Evolutionary conservation across 2,329 filamentous ascomycete genomes (phyloP).

Genomic region (Decorospora gaudefroyi): DNA sequence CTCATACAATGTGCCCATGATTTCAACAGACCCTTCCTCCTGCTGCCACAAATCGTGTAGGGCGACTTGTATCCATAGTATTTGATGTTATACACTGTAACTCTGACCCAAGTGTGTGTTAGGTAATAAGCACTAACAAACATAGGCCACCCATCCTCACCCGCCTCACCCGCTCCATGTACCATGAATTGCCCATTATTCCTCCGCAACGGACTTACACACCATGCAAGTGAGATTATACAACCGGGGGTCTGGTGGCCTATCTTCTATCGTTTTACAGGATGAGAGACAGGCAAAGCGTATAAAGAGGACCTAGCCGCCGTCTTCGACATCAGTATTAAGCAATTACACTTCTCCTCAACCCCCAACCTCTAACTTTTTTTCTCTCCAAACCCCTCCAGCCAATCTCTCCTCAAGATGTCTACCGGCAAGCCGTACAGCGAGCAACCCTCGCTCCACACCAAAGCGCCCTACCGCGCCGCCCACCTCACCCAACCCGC

Average conservation of each 20-base stretch:
- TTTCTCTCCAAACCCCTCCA: background rate
- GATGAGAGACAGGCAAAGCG: too few relatives aligned
- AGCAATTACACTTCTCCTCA: background rate
- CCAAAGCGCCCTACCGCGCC: constrained; percentile 28
- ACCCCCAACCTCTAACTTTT: background rate
- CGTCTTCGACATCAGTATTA: too few relatives aligned
- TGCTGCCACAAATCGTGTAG: background rate
- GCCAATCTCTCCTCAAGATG: constrained; percentile 14
- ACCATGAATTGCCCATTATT: background rate
- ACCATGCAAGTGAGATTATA: too few relatives aligned
- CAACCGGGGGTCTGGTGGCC: too few relatives aligned
- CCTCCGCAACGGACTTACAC: background rate
- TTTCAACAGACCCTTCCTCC: too few relatives aligned
- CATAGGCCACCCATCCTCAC: constrained; percentile 1
- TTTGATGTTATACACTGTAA: background rate
- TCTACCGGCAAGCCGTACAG: constrained; percentile 24
- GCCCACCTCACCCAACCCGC: constrained; percentile 30
- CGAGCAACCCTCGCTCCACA: constrained; percentile 32
- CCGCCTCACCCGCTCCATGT: too few relatives aligned
- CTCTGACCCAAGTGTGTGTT: background rate
- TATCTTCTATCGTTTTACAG: too few relatives aligned
- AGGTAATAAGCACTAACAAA: constrained; percentile 5
- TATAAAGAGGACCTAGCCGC: too few relatives aligned
- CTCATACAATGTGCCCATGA: too few relatives aligned
- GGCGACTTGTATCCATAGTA: background rate